Evolutionary conservation across 306 rosid species (phyloP).

Genomic region (Malus orientalis): DNA sequence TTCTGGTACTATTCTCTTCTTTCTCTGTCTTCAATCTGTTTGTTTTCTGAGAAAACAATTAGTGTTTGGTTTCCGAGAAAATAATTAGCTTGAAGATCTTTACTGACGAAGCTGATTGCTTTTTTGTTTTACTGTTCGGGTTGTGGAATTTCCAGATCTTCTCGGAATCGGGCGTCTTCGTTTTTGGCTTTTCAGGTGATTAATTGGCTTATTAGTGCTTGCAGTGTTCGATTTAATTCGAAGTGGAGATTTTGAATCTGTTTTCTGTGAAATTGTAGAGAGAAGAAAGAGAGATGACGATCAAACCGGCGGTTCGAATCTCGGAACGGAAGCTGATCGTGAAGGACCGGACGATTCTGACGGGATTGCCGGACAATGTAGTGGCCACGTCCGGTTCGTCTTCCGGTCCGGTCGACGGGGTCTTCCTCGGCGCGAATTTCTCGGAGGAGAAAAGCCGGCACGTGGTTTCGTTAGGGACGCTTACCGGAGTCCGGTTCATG

Average conservation of each 20-base stretch:
- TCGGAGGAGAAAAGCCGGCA: conserved; percentile 50
- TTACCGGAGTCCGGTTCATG: conserved; percentile 56
- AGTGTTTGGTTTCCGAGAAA: background rate
- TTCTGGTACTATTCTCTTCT: conserved; percentile 43
- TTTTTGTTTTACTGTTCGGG: conserved; percentile 28
- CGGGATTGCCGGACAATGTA: conserved; percentile 67
- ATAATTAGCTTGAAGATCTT: background rate
- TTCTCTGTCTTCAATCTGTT: background rate
- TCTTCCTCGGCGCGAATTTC: conserved; percentile 53
- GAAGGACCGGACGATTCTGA: conserved; percentile 56
- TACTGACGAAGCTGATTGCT: conserved; percentile 25
- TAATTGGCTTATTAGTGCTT: background rate
- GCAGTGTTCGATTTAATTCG: background rate
- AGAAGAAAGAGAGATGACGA: conserved; percentile 51
- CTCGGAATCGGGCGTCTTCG: conserved; percentile 9
- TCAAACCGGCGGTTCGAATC: conserved; percentile 52
- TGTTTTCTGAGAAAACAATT: conserved; percentile 5
- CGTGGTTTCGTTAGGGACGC: conserved; percentile 49
- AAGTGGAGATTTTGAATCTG: background rate
- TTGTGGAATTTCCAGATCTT: conserved; percentile 34
- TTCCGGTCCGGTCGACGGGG: conserved; percentile 55
- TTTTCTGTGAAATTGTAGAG: conserved; percentile 26
- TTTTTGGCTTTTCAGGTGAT: conserved; percentile 43
- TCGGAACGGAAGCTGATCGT: conserved; percentile 56
- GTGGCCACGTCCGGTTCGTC: conserved; percentile 49